Evolutionary conservation across 441 rosid genomes (phyloP), one percentile per base, ranked within the genome.

Genomic region (Dalechampia spathulata): DNA sequence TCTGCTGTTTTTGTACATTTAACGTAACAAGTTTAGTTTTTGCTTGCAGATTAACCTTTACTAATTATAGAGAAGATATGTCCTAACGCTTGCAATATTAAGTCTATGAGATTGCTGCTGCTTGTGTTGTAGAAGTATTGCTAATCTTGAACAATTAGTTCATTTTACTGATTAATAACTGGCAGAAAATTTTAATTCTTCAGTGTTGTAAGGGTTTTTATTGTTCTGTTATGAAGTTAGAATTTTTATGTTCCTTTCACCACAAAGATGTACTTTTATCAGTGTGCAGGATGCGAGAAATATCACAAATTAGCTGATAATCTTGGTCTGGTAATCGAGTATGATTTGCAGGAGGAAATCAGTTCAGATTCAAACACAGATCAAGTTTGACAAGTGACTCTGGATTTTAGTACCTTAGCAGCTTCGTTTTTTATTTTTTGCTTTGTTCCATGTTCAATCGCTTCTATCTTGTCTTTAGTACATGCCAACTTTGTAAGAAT

Each of bases 221-320:
- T 43, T 1, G 39, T 46, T 50, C n/a, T 62, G 17, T 36, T 54
- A 22, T 37, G 34, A 23, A 28, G 48, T 17, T 55, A 61, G 48
- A 52, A 21, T n/a, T 19, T 42, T 38, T 28, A n/a, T 40, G 49
- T 50, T 61, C n/a, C 25, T 64, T 57, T 56, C 44, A 58, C 58
- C 14, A 63, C 63, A 52, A 60, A 34, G 32, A 8, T 21, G 14
- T 58, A 23, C 44, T 74, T 66, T 58, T 70, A 27, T 75, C 77
- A 87, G 96, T 87, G 99, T 73, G 97, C 76, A 71, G 97, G 97
- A 46, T 85, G 99, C 70, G 83, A 81, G 26, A 69, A 12, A 69
- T 82, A 89, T 81, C 99, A 89, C 78, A 87, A 89, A 64, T 68
- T 89, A 52, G 92, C 76, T 21, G 99, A 93, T 73, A 85, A 89